phyloP scores from a whole-genome alignment of 768 basidiomycete genomes.

The Leccinum incarnatum region DNA sequence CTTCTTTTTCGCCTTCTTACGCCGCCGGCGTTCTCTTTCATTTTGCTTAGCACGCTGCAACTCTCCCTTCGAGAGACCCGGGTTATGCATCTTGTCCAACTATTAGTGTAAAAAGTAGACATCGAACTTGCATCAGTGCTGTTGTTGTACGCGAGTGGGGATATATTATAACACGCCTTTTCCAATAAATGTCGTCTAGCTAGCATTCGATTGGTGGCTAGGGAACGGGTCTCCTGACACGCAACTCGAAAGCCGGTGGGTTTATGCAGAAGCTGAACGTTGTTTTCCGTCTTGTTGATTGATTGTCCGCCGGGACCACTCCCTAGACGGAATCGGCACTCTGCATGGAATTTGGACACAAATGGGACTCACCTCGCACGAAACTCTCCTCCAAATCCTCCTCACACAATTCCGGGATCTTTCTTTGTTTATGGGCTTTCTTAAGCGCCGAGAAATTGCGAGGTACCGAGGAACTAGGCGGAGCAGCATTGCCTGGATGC shows the following conservation, averaged over 20 bases:
- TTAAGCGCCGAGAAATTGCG: constrained; percentile 69
- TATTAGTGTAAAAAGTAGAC: constrained; percentile 28
- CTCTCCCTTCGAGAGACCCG: constrained; percentile 71
- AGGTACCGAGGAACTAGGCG: constrained; percentile 26
- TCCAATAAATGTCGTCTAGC: constrained; percentile 73
- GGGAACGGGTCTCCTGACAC: constrained; percentile 87
- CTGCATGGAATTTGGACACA: background rate
- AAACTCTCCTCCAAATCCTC: constrained; percentile 85
- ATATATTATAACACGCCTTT: constrained; percentile 56
- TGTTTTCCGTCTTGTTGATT: constrained; percentile 91
- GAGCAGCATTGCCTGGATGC: constrained; percentile 32
- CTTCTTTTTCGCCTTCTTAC: constrained; percentile 80
- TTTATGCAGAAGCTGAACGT: constrained; percentile 85
- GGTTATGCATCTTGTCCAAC: constrained; percentile 72
- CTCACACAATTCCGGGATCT: constrained; percentile 66
- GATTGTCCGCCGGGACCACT: constrained; percentile 96
- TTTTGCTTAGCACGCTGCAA: constrained; percentile 68
- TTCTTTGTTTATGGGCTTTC: constrained; percentile 61
- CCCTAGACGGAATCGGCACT: constrained; percentile 43
- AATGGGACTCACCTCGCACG: constrained; percentile 62
- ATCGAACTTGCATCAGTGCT: constrained; percentile 19
- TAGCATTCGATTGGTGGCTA: constrained; percentile 72
- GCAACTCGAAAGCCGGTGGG: constrained; percentile 85
- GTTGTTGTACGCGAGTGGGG: constrained; percentile 6
- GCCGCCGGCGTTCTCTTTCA: constrained; percentile 69